Conservation (phyloP, 768 basidiomycete genomes). For the Mycena leptocephala region DNA sequence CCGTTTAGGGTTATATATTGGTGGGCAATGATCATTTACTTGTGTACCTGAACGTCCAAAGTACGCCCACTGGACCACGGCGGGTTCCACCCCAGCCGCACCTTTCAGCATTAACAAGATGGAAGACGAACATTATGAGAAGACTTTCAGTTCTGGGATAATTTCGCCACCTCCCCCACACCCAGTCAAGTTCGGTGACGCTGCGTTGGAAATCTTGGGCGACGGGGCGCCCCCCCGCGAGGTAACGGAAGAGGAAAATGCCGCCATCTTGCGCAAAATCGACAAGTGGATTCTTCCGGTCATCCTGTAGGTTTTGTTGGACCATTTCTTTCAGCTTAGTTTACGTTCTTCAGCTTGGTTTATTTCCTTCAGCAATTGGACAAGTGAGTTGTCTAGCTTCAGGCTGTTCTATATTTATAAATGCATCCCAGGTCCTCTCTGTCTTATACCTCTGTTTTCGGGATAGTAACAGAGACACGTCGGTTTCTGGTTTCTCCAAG, state of each 20-base stretch:
- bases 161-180: constrained; percentile 20
- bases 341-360: constrained; percentile 60
- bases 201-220: constrained; percentile 49
- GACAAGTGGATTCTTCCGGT: constrained; percentile 58
- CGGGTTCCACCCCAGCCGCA: not conserved
- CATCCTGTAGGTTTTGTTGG: constrained; percentile 56
- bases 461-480: constrained; percentile 55
- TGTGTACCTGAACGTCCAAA: not conserved
- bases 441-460: constrained; percentile 65
- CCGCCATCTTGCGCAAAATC: constrained; percentile 54
- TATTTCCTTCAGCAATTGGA: constrained; percentile 63
- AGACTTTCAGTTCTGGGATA: constrained; percentile 22
- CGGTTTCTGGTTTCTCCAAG: not conserved
- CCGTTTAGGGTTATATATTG: not conserved
- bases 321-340: constrained; percentile 62
- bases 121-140: constrained; percentile 20
- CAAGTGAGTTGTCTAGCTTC: constrained; percentile 47
- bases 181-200: constrained; percentile 44
- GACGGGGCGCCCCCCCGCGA: constrained; percentile 40
- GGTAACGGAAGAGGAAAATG: constrained; percentile 51
- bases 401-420: not conserved
- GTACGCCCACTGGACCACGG: constrained; percentile 1
- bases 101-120: not conserved
- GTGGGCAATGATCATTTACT: too few relatives aligned
- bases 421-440: constrained; percentile 55